Base-by-base conservation (phyloP, 139 green algal genomes). In the Picochlorum sp. region DNA sequence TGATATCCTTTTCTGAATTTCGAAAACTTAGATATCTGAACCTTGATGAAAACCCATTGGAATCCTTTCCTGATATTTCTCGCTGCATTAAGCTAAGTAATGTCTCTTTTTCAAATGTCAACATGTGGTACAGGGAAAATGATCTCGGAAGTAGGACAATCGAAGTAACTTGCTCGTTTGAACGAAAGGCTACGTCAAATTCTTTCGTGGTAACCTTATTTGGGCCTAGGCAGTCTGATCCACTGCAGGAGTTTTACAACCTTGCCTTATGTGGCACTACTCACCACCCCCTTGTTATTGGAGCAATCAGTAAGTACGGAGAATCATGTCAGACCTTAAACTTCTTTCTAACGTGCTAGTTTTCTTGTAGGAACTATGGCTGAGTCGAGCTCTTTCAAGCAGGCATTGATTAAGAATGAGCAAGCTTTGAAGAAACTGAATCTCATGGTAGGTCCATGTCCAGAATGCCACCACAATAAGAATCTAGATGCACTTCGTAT, bases 51-150 rank as follows among this genome's bases (percentile, higher is more conserved):
- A 98, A 98, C 79, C 88, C 88, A 1, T 75, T 98, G 45, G 91
- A 97, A 69, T 93, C 93, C 73, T 80, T 98, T 45, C 91, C 91
- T 0, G 88, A 96, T 74, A 88, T 98, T 30, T 75, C 77, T 4
- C 84, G 83, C 26, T 91, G 83, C 60, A 60, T 62, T 1, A 59
- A 66, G 23, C 79, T 96, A 61, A 80, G 81, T 18, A 81, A 82
- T 57, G 72, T 97, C 45, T 88, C 86, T 37, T 63, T 94, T 38
- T 81, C 79, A 51, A 90, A 92, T 55, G 74, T 89, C 61, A 52
- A 72, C 51, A 72, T 89, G 49, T 66, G 68, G 34, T 41, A 41
- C 34, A 41, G 1, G 34, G 34, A 41, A 41, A 41, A 11, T 41
- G 34, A 10, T 41, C 34, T 41, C 8, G 34, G 34, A 41, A 41